Evolutionary conservation across 306 rosid species (phyloP).

Genomic region (Vigna hirtella): DNA sequence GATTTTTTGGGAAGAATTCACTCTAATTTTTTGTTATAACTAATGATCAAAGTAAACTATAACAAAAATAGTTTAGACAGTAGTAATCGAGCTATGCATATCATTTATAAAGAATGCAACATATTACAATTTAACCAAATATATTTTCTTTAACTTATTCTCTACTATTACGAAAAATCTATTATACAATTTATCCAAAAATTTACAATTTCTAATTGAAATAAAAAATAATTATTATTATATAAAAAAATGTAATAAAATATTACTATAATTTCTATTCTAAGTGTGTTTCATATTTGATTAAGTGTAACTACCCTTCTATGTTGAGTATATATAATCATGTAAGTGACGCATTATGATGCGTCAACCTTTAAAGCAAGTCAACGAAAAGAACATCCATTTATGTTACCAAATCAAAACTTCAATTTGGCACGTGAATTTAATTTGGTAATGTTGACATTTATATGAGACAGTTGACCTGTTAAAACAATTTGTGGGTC

Average conservation of each 20-base stretch:
- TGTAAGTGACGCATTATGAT: background rate
- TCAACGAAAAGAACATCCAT: background rate
- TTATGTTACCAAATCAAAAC: background rate
- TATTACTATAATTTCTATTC: too few relatives aligned
- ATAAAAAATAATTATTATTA: too few relatives aligned
- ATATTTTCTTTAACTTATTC: too few relatives aligned
- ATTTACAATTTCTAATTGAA: too few relatives aligned
- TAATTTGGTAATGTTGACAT: background rate
- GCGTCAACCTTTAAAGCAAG: slow-evolving; percentile 7
- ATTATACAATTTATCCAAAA: too few relatives aligned
- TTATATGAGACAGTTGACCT: background rate
- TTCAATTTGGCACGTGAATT: slow-evolving; percentile 13
- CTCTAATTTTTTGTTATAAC: too few relatives aligned
- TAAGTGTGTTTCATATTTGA: too few relatives aligned
- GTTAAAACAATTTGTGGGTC: background rate
- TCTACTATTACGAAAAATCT: too few relatives aligned
- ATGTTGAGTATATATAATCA: background rate
- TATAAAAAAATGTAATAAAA: too few relatives aligned
- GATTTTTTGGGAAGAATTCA: too few relatives aligned
- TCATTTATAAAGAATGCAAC: background rate
- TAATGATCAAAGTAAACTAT: too few relatives aligned
- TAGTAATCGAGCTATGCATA: background rate
- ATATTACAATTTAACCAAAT: too few relatives aligned
- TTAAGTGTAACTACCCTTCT: background rate
- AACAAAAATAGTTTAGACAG: background rate